Evolutionary conservation across 1,139 yeast genomes (phyloP), one percentile per base, ranked within the genome.

Genomic region (Suhomyces choctaworum): DNA sequence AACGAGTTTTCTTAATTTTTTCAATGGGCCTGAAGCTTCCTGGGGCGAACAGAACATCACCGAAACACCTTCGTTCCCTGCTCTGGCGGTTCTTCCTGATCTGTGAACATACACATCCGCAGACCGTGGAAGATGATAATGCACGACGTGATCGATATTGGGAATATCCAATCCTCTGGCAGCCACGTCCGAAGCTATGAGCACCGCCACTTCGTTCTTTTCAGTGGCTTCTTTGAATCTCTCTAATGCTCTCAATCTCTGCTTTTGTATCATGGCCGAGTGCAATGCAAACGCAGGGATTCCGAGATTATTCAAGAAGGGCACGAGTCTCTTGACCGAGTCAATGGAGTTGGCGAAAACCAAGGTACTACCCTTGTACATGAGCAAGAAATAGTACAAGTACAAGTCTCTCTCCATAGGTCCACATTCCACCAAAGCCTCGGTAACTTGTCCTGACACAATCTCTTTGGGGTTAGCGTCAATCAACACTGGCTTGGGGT

Each of bases 51-150:
- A 89, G 39, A 92, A 70, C 75, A 89, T 80, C 25, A 94, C 82
- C 2, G 97, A 83, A 13, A 92, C 96, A 69, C 99, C 99, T 56
- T 87, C 94, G 36, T 76, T 77, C 0, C 94, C 92, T 2, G 95
- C 97, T 70, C 99, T 84, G 0, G 96, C 98, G 14, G 98, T 94
- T 74, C 99, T 81, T 44, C 99, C 99, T 2, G 97, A 87, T 59
- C 99, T 76, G 62, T 92, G 99, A 46, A 92, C 82, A 56, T 92
- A 92, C 37, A 89, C 80, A 57, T 94, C 98, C 0, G 97, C 97
- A 7, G 95, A 76, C 45, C 97, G 74, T 8, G 99, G 98, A 44
- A 94, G 70, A 62, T 92, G 97, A 54, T 92, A 92, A 58, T 92
- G 98, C 10, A 92, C 88, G 27, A 94, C 98, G 58, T 92, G 98